Evolutionary conservation across 1,139 yeast species (phyloP), one percentile per base, ranked within the genome.

Genomic region (Suhomyces taliae): DNA sequence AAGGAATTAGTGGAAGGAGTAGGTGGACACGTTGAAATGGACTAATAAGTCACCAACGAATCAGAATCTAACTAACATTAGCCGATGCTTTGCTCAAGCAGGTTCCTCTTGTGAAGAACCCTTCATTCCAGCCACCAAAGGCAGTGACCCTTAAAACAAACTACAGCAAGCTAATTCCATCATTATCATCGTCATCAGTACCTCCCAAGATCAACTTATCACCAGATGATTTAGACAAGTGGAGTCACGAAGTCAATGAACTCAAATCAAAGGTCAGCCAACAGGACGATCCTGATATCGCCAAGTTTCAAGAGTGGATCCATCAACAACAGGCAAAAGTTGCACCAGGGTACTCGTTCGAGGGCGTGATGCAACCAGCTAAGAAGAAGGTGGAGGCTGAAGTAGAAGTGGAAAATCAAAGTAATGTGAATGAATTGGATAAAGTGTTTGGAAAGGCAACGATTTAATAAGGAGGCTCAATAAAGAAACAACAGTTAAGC

Each of bases 31-130:
- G 4, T 6, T 19, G 24, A 19, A 19, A 1, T 6, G 24, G 24
- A 19, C 4, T 4, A 19, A 19, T 3, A 1, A 2, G 6, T 19
- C 24, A 19, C 6, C 24, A 19, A 19, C 24, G 24, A 19, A 19
- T 4, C 24, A 19, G 24, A 6, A 19, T 19, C 24, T 19, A 2
- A 49, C 53, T 51, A 46, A 49, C 40, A 10, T 32, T 27, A 79
- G 84, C 81, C 36, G 84, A 81, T 53, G 72, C 79, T 0, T 51
- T 76, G 11, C 67, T 82, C 26, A 69, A 76, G 33, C 85, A 82
- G 52, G 78, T 83, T 1, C 87, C 89, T 0, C 68, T 83, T 39
- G 75, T 82, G 11, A 72, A 78, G 40, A 80, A 83, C 46, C 87
- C 85, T 0, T 66, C 70, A 26, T 74, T 68, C 53, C 78, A 74